These are phyloP conservation scores for Triglochin maritima DNA, from an alignment of 106 monocot genomes.

Conservation along the genomic window DNA sequence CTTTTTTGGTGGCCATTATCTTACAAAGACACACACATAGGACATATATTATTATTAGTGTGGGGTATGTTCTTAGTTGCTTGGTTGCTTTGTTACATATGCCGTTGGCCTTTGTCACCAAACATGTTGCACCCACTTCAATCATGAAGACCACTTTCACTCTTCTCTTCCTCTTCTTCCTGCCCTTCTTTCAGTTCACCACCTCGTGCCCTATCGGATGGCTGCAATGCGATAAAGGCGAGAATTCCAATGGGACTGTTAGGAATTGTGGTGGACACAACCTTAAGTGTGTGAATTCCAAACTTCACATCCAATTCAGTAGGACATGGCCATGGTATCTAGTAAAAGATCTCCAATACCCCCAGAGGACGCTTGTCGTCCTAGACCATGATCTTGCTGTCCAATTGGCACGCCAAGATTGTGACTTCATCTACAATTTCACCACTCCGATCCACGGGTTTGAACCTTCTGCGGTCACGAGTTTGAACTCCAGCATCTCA, in stretches of 20 bases:
- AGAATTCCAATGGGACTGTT: neutral
- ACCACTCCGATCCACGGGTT: neutral
- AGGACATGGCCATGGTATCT: neutral
- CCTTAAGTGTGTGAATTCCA: neutral
- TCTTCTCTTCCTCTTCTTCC: slow-evolving; percentile 2
- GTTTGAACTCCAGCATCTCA: neutral
- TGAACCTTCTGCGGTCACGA: neutral
- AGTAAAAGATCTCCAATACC: neutral
- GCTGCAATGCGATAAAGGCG: neutral
- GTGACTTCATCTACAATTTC: slow-evolving; percentile 9
- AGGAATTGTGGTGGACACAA: neutral
- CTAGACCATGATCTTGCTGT: neutral
- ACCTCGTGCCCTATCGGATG: neutral
- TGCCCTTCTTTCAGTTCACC: neutral
- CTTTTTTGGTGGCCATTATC: no score
- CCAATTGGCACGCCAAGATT: neutral
- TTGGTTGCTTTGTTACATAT: no score
- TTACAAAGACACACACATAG: no score
- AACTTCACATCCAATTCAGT: slow-evolving; percentile 3
- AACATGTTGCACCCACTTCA: no score
- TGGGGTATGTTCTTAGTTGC: no score
- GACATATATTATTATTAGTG: no score
- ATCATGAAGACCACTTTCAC: no score
- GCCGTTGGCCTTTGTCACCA: no score
- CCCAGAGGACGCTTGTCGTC: neutral